Evolutionary conservation across 2,329 filamentous ascomycete species (phyloP).

Genomic region (Cordyceps tenuipes): DNA sequence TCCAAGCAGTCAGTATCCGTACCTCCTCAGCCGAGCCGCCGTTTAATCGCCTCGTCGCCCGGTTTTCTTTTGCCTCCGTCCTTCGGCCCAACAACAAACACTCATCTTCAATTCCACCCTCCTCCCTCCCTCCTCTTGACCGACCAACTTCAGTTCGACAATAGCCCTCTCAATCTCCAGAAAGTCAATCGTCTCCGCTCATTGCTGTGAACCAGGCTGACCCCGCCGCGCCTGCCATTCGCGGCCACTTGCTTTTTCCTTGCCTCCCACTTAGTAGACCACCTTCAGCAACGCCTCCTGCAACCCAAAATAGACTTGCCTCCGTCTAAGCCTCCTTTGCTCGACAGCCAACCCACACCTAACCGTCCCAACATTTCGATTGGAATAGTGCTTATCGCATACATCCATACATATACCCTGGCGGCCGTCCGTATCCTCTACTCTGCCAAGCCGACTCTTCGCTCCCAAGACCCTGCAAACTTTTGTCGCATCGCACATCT

Average conservation of each 20-base stretch:
- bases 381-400: not conserved
- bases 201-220: not conserved
- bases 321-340: slow-evolving; percentile 1
- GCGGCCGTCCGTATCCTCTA: not conserved
- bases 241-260: not conserved
- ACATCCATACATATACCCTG: not conserved
- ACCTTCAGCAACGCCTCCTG: not conserved
- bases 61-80: not conserved
- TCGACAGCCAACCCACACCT: not conserved
- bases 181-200: too few relatives aligned
- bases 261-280: not conserved
- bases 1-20: not conserved
- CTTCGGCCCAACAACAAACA: not conserved
- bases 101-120: not conserved
- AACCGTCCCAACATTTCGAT: not conserved
- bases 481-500: not conserved
- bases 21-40: too few relatives aligned
- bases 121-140: not conserved
- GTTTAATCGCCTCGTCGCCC: not conserved
- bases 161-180: not conserved
- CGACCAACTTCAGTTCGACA: not conserved
- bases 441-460: not conserved
- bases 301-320: not conserved
- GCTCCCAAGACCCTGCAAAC: not conserved
- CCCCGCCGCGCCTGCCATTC: not conserved